Base-by-base conservation (phyloP, 225 moss, liverwort and hornwort genomes). In the Physcomitrium patens region DNA sequence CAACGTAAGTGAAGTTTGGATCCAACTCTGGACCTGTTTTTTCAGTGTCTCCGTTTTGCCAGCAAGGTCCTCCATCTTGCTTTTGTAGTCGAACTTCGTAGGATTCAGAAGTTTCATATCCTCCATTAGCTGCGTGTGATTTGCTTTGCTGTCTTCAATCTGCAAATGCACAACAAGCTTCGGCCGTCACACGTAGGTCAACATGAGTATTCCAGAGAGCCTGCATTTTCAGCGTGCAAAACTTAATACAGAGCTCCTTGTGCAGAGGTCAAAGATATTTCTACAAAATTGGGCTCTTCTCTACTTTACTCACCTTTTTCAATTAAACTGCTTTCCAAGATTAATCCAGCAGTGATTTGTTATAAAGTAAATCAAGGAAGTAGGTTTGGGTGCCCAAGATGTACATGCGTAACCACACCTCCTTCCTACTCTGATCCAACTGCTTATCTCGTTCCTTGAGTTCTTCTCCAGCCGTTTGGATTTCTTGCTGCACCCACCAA, bases 401-500 rank as follows among this genome's bases (percentile, higher is more conserved):
- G 68, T 86, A 88, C 85, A 88, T 83, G 76, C 76, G 77, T 85
- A 79, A 70, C 79, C 91, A 82, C 89, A 93, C 93, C 86, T 96
- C 95, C 79, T 82, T 86, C 65, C 68, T 70, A 76, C 64, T 59
- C 51, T 74, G 79, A 27, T 77, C 70, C 65, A 87, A 56, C 69
- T 77, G 75, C 64, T 67, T 50, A 24, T 71, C 23, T 48, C 68
- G 48, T 48, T 87, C 87, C 59, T 70, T 73, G 60, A 24, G 57
- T 77, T 77, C 84, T 50, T 82, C 77, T 71, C 42, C 71, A 70
- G 69, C 79, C 26, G 56, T 69, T 67, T 69, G 60, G 47, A 77
- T 80, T 69, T 82, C 87, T 84, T 84, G 77, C 87, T 87, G 78
- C 84, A 79, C 28, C 49, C 69, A 73, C 17, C 55, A 60, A 52